These are phyloP conservation scores for Batkoa obscura DNA, from an alignment of 371 early-diverging fungal species.

Conservation along the genomic window DNA sequence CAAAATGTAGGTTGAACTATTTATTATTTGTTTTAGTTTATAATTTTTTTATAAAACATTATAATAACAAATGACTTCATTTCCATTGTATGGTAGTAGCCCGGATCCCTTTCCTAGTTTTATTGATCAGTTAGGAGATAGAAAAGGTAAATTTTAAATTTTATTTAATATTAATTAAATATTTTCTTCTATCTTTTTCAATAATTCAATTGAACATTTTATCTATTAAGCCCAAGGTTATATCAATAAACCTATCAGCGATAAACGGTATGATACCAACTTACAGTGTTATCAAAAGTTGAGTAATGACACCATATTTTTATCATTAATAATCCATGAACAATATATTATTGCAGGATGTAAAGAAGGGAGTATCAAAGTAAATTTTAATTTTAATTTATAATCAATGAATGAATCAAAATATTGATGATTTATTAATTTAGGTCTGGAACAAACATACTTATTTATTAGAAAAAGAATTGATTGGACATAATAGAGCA, in stretches of 20 bases:
- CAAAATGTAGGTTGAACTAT: too few relatives aligned
- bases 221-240: neutral
- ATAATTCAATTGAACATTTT: neutral
- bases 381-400: conserved; percentile 8
- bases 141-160: neutral
- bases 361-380: conserved; percentile 39
- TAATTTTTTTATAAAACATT: too few relatives aligned
- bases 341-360: conserved; percentile 47
- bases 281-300: too few relatives aligned
- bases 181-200: too few relatives aligned
- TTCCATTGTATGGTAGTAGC: too few relatives aligned
- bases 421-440: neutral
- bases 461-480: conserved; percentile 28
- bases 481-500: conserved; percentile 46
- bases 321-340: neutral
- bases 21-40: too few relatives aligned
- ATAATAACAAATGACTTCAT: too few relatives aligned
- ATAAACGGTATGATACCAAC: too few relatives aligned
- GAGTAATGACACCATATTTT: neutral
- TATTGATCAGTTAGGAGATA: neutral
- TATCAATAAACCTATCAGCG: neutral
- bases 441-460: conserved; percentile 54
- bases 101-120: neutral
- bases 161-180: neutral
- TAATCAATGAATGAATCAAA: neutral